phyloP scores from a whole-genome alignment of 2,329 filamentous ascomycete genomes.

The Exophiala sp. region DNA sequence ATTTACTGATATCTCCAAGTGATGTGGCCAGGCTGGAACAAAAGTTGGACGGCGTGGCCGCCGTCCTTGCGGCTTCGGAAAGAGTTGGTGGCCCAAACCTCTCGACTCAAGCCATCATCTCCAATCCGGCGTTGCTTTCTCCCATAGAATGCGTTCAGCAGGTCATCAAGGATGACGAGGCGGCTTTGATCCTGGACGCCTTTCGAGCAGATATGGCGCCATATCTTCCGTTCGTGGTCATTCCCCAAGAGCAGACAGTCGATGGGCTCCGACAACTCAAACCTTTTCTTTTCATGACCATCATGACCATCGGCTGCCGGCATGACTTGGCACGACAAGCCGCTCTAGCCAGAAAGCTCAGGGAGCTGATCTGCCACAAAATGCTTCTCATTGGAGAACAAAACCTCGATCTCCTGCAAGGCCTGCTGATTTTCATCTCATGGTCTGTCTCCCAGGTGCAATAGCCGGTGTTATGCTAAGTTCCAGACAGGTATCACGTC shows the following conservation, averaged over 20 bases:
- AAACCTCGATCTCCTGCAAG: neutral
- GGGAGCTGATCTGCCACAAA: neutral
- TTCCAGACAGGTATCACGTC: constrained; percentile 19
- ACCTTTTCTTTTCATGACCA: neutral
- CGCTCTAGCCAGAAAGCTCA: neutral
- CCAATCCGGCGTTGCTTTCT: neutral
- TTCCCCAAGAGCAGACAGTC: neutral
- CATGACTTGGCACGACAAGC: neutral
- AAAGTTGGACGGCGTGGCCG: neutral
- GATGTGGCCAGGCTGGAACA: neutral
- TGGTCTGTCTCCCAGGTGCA: neutral
- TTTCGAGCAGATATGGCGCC: neutral
- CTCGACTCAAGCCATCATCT: neutral
- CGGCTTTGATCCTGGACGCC: neutral
- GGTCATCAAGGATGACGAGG: constrained; percentile 1
- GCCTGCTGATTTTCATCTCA: neutral
- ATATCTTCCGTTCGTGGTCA: constrained; percentile 1
- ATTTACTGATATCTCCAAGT: neutral
- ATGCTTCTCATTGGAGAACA: neutral
- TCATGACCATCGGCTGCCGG: neutral
- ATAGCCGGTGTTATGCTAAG: constrained; percentile 28
- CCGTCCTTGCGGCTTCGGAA: neutral
- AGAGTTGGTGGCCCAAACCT: neutral
- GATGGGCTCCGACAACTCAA: neutral
- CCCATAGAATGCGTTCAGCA: neutral